Evolutionary conservation across 306 rosid species (phyloP).

Genomic region (Dalbergia cultrata): DNA sequence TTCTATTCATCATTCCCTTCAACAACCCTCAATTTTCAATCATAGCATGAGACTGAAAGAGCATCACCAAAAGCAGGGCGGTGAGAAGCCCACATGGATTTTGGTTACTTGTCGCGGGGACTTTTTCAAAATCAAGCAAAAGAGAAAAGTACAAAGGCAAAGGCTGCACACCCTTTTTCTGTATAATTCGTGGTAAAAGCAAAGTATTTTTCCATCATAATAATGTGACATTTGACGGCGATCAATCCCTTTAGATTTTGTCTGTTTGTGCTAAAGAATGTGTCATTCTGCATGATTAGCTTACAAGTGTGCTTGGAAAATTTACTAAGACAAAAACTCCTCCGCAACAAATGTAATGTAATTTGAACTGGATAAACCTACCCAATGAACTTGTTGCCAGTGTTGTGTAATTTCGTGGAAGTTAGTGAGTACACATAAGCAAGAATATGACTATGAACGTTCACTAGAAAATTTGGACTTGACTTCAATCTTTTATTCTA

Average conservation of each 20-base stretch:
- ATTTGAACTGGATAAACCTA: background rate
- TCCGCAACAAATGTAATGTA: background rate
- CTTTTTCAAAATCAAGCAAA: background rate
- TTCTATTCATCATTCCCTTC: no score
- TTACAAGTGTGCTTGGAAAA: background rate
- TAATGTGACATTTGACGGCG: background rate
- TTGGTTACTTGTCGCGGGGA: background rate
- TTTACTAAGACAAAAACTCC: background rate
- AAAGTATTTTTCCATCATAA: background rate
- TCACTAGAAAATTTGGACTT: background rate
- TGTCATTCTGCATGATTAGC: background rate
- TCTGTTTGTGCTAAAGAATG: background rate
- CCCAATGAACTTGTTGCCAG: background rate
- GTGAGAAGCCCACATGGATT: background rate
- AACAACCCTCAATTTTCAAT: no score
- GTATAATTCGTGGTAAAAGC: conserved; percentile 4
- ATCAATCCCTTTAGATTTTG: background rate
- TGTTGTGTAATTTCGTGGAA: background rate
- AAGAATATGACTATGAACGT: background rate
- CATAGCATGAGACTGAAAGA: background rate
- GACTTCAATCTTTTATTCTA: background rate
- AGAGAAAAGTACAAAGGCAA: background rate
- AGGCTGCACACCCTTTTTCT: background rate
- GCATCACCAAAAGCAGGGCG: background rate
- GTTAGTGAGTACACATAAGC: background rate